Evolutionary conservation across 805 yeast genomes (phyloP), one percentile per base, ranked within the genome.

Genomic region (Tetrapisispora taiwanensis): DNA sequence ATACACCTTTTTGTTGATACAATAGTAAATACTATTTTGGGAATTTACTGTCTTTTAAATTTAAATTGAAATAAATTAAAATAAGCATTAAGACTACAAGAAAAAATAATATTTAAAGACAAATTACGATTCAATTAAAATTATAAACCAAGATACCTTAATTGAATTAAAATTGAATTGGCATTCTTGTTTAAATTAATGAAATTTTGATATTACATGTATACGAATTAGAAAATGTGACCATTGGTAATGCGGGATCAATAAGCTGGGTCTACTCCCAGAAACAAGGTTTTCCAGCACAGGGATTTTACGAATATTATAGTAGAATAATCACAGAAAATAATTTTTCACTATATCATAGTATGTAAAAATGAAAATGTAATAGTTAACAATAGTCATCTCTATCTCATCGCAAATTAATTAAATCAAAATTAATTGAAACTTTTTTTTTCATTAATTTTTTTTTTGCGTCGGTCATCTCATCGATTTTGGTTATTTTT

Each of bases 401-500:
- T n/a, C 34, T 15, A 37, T 18, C 26, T 27, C 32, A 28, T 37
- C 32, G 24, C 22, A 26, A 12, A 28, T 28, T 28, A 7, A n/a
- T 27, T 37, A 15, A 37, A 10, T 37, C n/a, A 13, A 28, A 37
- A 17, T 27, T 24, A 31, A 4, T 14, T 10, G 19, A 31, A 31
- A 10, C 19, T 31, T 31, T 31, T 31, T 31, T 34, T 19, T 34
- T 18, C 6, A 10, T 34, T n/a, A n/a, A n/a, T n/a, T n/a, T n/a
- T n/a, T 37, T 33, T 33, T 37, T 37, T 37, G 40, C 40, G 40
- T 37, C 40, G 40, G 40, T 37, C 33, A 37, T 37, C 40, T 31
- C 32, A n/a, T 31, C 19, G 9, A 9, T 31, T 31, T 28, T 28
- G 4, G 14, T 12, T 12, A 7, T 28, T 28, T 28, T 28, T 28